Conservation (phyloP, 2,329 filamentous ascomycete genomes). For the Purpureocillium lavendulum region DNA sequence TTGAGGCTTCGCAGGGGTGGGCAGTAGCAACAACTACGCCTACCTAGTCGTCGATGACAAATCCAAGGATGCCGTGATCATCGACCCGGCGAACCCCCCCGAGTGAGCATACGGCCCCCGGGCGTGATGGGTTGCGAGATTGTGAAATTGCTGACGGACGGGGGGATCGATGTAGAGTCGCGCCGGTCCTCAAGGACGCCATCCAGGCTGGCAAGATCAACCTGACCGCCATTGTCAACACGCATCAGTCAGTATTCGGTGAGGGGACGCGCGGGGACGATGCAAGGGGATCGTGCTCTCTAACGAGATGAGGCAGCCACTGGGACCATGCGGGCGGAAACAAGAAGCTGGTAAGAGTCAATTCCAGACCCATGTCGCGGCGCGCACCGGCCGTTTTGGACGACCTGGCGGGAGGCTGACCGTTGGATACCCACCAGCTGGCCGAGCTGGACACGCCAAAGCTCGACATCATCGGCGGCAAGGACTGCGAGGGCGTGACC, state of each 20-base stretch:
- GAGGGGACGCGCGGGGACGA: not conserved
- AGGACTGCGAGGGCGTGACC: slow-evolving; percentile 74
- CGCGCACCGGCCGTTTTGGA: too few species aligned
- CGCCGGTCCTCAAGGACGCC: slow-evolving; percentile 62
- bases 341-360: slow-evolving; percentile 56
- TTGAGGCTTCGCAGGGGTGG: slow-evolving; percentile 52
- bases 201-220: slow-evolving; percentile 67
- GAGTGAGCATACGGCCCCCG: slow-evolving; percentile 46
- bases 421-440: too few species aligned
- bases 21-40: slow-evolving; percentile 73
- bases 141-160: slow-evolving; percentile 1
- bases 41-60: slow-evolving; percentile 75
- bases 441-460: slow-evolving; percentile 45
- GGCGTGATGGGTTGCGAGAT: too few species aligned
- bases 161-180: slow-evolving; percentile 36
- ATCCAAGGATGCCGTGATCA: slow-evolving; percentile 67
- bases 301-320: slow-evolving; percentile 48
- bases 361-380: too few species aligned
- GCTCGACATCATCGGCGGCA: slow-evolving; percentile 78
- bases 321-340: slow-evolving; percentile 94
- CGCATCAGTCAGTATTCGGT: slow-evolving; percentile 68
- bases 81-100: slow-evolving; percentile 71
- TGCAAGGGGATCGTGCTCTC: too few species aligned
- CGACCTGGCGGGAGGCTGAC: too few species aligned
- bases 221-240: slow-evolving; percentile 86